Base-by-base conservation (phyloP, 2,329 filamentous ascomycete species). In the Venturia nashicola region DNA sequence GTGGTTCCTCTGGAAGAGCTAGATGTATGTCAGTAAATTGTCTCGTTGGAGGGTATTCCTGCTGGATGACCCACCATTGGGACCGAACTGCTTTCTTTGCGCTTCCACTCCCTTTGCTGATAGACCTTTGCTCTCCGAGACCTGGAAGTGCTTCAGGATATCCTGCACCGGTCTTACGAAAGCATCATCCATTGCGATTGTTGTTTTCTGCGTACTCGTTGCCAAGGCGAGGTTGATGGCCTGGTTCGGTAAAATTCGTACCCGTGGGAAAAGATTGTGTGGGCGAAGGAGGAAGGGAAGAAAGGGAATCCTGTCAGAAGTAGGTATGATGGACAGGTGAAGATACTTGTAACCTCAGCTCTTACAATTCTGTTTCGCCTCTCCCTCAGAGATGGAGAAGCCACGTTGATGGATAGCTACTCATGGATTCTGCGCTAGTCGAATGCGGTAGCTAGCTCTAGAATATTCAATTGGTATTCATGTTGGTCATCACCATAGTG, bases 1-100 rank as follows among this genome's bases (percentile, higher is more conserved):
- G 91, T 63, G 94, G 94, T 68, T 99, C 94, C 79, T 99, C 94
- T 57, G 85, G 83, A 64, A 90, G 81, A 64, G 86, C 86, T 90
- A 61, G 40, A 54, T 64, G 39, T 54, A 44, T 27, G 46, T 62
- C 23, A 44, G 65, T 60, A 27, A 65, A 64, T 44, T 61, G 39
- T 40, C 12, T 39, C 36, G 27, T 61, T 14, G 5, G 5, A 63
- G 23, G 42, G 23, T 51, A 59, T 72, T 67, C 71, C 36, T 20
- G 27, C 60, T 57, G 39, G 54, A 44, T 46, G 23, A 32, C 70
- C 70, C 73, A 84, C 82, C 79, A 74, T 85, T 85, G 61, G 75
- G 77, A 66, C 82, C 82, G 74, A 82, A 74, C 69, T 78, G 79
- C 67, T 78, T 68, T 68, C 78, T 75, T 65, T 75, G 73, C 65